Base-by-base conservation (phyloP, 23 red algal genomes). In the Gracilaria caudata region DNA sequence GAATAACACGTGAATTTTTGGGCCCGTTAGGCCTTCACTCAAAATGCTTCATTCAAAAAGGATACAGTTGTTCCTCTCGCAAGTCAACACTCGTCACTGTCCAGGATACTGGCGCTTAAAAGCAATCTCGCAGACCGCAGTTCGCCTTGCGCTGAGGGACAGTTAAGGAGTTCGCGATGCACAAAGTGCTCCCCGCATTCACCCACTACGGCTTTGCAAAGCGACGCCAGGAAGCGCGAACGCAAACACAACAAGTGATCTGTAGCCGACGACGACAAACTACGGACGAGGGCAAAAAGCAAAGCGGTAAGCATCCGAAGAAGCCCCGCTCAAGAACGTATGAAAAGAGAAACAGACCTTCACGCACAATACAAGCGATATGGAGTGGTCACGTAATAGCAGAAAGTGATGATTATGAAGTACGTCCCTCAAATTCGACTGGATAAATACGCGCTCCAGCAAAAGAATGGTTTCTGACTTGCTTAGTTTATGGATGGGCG, bases 401-500 rank as follows among this genome's bases (percentile, higher is more conserved):
- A 0, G 57, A 83, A 47, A 17, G 29, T 3, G 29, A 1, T 32
- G 16, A 47, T 0, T 83, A 83, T 59, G 59, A 83, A 53, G 79
- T 83, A 83, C 43, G 79, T 44, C 32, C 9, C 14, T 45, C 21
- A 59, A 21, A 17, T 34, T 19, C 51, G 16, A 26, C 37, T 0
- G 16, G 24, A 39, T n/a, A n/a, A n/a, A n/a, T n/a, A n/a, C n/a
- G n/a, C n/a, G n/a, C n/a, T n/a, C n/a, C n/a, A n/a, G n/a, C n/a
- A 19, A 16, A 12, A 4, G 25, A 4, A 60, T 17, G 23, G 29
- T 36, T 4, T 9, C 30, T 66, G 61, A 66, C 61, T 11, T 0
- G 12, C 61, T 1, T 41, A 83, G 79, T 83, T 83, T 44, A 66
- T 83, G 79, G 79, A 83, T 28, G 79, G 79, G 59, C 79, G 79